Evolutionary conservation across 352 stramenopile species (phyloP), one percentile per base, ranked within the genome.

Genomic region (Achlya hypogyna): DNA sequence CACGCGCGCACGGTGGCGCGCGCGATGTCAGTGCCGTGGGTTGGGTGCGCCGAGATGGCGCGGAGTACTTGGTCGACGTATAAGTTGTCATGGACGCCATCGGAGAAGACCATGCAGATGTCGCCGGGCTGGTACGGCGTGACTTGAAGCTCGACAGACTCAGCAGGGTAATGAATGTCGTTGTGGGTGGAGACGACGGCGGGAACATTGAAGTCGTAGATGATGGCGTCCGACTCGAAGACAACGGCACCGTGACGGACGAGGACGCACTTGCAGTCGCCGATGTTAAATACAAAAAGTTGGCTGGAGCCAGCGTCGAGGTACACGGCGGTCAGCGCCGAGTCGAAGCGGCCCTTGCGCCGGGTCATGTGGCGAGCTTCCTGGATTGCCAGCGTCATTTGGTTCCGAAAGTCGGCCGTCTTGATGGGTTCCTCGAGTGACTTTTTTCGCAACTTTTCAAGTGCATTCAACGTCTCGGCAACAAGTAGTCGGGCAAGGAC

Each of bases 201-300:
- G 0, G 86, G 86, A 22, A 95, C 86, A 68, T 95, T 95, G 74
- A 95, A 95, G 71, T 93, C 86, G 78, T 95, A 95, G 65, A 95
- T 88, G 62, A 93, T 91, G 22, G 86, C 91, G 71, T 95, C 86
- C 65, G 84, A 93, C 69, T 95, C 86, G 53, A 93, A 95, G 53
- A 93, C 76, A 53, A 95, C 75, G 51, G 71, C 74, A 63, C 71
- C 71, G 35, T 72, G 69, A 22, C 86, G 84, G 65, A 93, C 73
- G 12, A 95, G 71, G 27, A 93, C 81, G 69, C 84, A 92, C 71
- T 95, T 95, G 77, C 86, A 95, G 67, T 95, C 86, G 42, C 86
- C 86, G 62, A 95, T 88, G 38, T 85, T 89, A 70, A 86, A 93
- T 35, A 91, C 86, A 63, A 87, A 88, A 81, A 95, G 89, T 62